Evolutionary conservation across 1,139 yeast species (phyloP).

Genomic region (Geotrichum europaeum): DNA sequence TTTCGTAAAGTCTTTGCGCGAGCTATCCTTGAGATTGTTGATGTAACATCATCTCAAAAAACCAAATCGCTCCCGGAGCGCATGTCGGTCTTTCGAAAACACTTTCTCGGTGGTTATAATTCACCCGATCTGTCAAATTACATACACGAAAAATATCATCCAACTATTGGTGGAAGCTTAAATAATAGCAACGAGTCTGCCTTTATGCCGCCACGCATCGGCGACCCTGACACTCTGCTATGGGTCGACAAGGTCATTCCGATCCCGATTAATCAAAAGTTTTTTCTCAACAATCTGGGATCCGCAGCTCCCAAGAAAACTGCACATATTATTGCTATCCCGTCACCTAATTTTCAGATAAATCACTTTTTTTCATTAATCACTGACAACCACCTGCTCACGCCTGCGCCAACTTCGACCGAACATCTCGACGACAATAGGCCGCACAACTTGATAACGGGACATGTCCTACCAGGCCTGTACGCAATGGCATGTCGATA

Average conservation of each 20-base stretch:
- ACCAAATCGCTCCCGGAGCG: constrained; percentile 49
- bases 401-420: neutral
- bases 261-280: constrained; percentile 2
- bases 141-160: constrained; percentile 12
- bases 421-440: neutral
- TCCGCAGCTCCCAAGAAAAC: neutral
- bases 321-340: neutral
- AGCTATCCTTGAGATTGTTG: constrained; percentile 50
- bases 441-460: neutral
- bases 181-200: constrained; percentile 2
- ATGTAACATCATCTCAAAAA: constrained; percentile 45
- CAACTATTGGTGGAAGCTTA: constrained; percentile 7
- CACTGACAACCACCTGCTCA: neutral
- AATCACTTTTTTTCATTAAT: neutral
- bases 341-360: neutral
- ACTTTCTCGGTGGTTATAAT: constrained; percentile 40
- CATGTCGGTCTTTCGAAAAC: constrained; percentile 49
- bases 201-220: constrained; percentile 10
- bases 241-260: constrained; percentile 14
- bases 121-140: constrained; percentile 10
- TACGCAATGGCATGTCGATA: neutral
- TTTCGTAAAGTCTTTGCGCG: constrained; percentile 53
- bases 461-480: neutral
- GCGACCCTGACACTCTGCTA: constrained; percentile 14
- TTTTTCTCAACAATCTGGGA: constrained; percentile 5